Base-by-base conservation (phyloP, 805 yeast genomes). In the Candida parachauliodes region DNA sequence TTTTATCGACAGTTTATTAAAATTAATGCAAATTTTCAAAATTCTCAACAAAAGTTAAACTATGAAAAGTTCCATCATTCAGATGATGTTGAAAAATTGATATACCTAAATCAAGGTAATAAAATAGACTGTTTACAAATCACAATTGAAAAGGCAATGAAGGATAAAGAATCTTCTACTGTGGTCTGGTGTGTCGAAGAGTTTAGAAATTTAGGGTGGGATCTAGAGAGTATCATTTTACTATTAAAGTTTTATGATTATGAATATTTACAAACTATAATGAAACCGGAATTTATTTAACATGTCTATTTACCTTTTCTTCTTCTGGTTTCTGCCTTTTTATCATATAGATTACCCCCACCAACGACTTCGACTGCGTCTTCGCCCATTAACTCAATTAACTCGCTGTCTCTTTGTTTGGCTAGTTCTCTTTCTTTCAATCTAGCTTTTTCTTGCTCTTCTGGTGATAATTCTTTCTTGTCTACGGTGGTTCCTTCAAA, bases 341-440 rank as follows among this genome's bases (percentile, higher is more conserved):
- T 73, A 32, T 64, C 67, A 26, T 59, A 68, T 42, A 77, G 57
- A 42, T 67, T 65, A 49, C 82, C 83, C 48, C 70, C 61, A 49
- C 70, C 61, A 49, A 68, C 76, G 29, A 77, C 78, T 46, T 75
- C 77, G 44, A 67, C 63, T 18, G 61, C 79, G 43, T 74, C 73
- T 45, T 72, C 71, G 5, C 83, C 83, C 63, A 83, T 58, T 47
- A 83, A 62, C 34, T 75, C 81, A 39, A 81, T 55, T 53, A 78
- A 79, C 38, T 71, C 79, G 47, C 77, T 78, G 15, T 40, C 45
- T 19, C 23, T 34, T 16, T 37, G 39, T 11, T 34, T 33, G 8
- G 35, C 37, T 17, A 28, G 21, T 17, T 31, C 29, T 21, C 35
- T 33, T 24, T 39, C 39, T 48, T 46, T 24, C 47, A 51, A 30